Percentiles rank a stretch among this genome's conserved stretches.
Conservation (phyloP, 257 asterid genomes). For the Gentiana macrophylla region DNA sequence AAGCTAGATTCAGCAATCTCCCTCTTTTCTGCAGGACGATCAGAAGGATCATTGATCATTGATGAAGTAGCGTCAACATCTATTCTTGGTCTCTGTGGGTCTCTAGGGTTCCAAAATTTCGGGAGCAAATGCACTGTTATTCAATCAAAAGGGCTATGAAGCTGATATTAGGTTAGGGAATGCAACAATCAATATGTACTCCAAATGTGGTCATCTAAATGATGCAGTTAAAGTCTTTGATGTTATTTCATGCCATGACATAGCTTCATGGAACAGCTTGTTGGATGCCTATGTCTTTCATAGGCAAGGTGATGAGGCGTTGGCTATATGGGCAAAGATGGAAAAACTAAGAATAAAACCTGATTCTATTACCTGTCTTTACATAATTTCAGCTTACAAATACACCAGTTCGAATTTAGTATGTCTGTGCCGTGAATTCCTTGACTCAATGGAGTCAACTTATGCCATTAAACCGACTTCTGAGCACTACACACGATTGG, state of each 20-base stretch:
- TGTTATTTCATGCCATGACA: slow-evolving; percentile 36
- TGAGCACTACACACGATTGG: slow-evolving; percentile 58
- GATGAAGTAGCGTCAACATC: slow-evolving; percentile 70
- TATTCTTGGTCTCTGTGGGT: slow-evolving; percentile 57
- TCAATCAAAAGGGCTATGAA: slow-evolving; percentile 39
- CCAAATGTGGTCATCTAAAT: slow-evolving; percentile 59
- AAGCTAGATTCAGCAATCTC: slow-evolving; percentile 57
- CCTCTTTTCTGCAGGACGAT: slow-evolving; percentile 33
- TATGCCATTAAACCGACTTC: slow-evolving; percentile 38
- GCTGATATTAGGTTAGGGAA: slow-evolving; percentile 53
- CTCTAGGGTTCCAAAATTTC: slow-evolving; percentile 46
- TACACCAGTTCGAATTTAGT: slow-evolving; percentile 43
- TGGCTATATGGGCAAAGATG: slow-evolving; percentile 53
- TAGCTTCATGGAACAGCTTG: slow-evolving; percentile 70
- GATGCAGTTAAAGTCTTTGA: slow-evolving; percentile 43
- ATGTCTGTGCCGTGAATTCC: slow-evolving; percentile 38
- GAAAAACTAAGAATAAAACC: slow-evolving; percentile 36
- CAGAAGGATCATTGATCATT: slow-evolving; percentile 18
- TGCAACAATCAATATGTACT: slow-evolving; percentile 57
- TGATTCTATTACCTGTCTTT: slow-evolving; percentile 43
- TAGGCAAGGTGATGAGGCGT: slow-evolving; percentile 60
- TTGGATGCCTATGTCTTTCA: slow-evolving; percentile 49
- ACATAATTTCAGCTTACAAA: slow-evolving; percentile 56
- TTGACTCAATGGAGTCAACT: slow-evolving; percentile 46
- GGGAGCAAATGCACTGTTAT: slow-evolving; percentile 68